Conservation (phyloP, 768 basidiomycete genomes). For the Rickenella mellea region DNA sequence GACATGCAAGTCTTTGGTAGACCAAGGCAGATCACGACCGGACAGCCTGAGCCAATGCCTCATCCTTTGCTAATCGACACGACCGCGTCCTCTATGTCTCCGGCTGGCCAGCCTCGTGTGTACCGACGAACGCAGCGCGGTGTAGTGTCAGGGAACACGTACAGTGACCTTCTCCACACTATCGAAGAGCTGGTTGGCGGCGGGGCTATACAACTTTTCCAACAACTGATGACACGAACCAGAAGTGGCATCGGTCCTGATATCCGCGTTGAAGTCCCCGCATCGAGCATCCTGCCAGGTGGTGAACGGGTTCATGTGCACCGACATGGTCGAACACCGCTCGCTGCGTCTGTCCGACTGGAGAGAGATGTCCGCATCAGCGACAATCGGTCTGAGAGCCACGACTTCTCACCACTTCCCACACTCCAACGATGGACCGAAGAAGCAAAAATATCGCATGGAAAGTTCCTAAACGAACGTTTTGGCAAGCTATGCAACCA, state of each 20-base stretch:
- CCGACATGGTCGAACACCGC: conserved; percentile 35
- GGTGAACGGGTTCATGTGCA: conserved; percentile 46
- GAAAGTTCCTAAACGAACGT: conserved; percentile 62
- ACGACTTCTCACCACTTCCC: conserved; percentile 68
- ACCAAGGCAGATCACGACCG: conserved; percentile 36
- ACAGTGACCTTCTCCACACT: conserved; percentile 58
- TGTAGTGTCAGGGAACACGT: conserved; percentile 34
- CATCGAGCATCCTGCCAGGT: conserved; percentile 26
- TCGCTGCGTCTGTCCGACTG: conserved; percentile 51
- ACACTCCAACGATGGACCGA: conserved; percentile 86
- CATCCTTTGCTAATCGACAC: conserved; percentile 75
- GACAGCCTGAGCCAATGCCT: conserved; percentile 59
- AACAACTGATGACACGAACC: conserved; percentile 65
- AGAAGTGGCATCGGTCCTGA: conserved; percentile 46
- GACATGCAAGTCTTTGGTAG: conserved; percentile 57
- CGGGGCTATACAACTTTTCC: conserved; percentile 74
- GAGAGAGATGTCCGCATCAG: conserved; percentile 39
- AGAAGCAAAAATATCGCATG: conserved; percentile 75
- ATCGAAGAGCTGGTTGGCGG: conserved; percentile 77
- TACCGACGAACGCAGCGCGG: conserved; percentile 46
- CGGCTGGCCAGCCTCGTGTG: conserved; percentile 33
- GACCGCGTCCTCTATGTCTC: conserved; percentile 22
- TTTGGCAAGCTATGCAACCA: conserved; percentile 62
- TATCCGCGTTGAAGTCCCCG: conserved; percentile 68
- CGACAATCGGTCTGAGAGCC: conserved; percentile 34